phyloP scores from a whole-genome alignment of 2,329 filamentous ascomycete genomes.

The Penicillium freii region DNA sequence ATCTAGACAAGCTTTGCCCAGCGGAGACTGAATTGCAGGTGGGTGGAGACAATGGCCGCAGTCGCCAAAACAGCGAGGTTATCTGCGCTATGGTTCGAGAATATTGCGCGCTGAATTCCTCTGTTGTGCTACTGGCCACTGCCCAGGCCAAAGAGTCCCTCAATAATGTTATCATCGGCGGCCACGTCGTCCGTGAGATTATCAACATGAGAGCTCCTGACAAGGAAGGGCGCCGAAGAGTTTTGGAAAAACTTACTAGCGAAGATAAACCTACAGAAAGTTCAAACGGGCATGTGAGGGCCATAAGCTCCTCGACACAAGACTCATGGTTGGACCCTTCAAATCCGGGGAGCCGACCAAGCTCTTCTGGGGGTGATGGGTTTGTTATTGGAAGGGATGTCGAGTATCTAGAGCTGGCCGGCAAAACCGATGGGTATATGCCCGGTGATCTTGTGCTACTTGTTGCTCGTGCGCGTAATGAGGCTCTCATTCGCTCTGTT shows the following conservation, averaged over 20 bases:
- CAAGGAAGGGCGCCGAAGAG: conserved; percentile 80
- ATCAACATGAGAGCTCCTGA: conserved; percentile 84
- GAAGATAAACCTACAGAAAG: conserved; percentile 41
- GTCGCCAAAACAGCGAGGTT: conserved; percentile 86
- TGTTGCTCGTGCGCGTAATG: conserved; percentile 82
- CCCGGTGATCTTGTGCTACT: conserved; percentile 86
- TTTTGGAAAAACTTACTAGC: conserved; percentile 75
- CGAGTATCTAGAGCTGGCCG: conserved; percentile 89
- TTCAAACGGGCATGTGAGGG: conserved; percentile 42
- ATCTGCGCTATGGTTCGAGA: conserved; percentile 79
- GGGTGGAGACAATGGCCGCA: conserved; percentile 88
- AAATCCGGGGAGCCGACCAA: conserved; percentile 54
- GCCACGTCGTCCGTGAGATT: conserved; percentile 90
- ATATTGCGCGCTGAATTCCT: conserved; percentile 75
- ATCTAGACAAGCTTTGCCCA: conserved; percentile 88
- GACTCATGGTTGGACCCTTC: conserved; percentile 76
- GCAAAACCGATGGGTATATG: conserved; percentile 97
- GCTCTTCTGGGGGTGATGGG: conserved; percentile 53
- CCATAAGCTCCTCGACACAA: conserved; percentile 42
- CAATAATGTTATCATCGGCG: conserved; percentile 85
- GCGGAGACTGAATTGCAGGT: conserved; percentile 93
- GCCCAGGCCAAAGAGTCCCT: conserved; percentile 90
- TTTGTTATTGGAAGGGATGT: conserved; percentile 74
- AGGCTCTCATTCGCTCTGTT: conserved; percentile 85
- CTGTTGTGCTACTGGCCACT: conserved; percentile 83